A percentile compares a stretch with the other conserved stretches of the same genome.
These are phyloP conservation scores for Cyberlindnera lachancei DNA, from an alignment of 805 yeast species.

Conservation along the genomic window DNA sequence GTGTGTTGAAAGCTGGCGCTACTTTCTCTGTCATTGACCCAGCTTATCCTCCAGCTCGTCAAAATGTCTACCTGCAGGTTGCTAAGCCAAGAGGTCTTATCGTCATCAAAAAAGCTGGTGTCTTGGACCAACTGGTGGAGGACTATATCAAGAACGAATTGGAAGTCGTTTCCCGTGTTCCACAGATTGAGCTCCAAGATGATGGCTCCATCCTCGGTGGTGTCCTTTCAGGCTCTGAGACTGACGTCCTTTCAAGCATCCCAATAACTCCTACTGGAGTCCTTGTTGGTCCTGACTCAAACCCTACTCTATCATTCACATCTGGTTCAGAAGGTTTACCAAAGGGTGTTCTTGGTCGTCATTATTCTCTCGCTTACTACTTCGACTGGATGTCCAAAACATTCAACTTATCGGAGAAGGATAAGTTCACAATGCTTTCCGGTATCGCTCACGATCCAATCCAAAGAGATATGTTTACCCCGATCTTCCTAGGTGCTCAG, in stretches of 20 bases:
- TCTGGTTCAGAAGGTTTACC: conserved; percentile 98
- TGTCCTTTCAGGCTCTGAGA: conserved; percentile 20
- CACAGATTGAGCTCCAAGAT: conserved; percentile 68
- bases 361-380: conserved; percentile 91
- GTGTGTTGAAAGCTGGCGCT: conserved; percentile 97
- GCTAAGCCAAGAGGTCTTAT: conserved; percentile 91
- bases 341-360: conserved; percentile 97
- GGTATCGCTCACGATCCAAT: conserved; percentile 99
- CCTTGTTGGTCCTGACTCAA: conserved; percentile 93
- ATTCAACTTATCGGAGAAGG: conserved; percentile 69
- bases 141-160: conserved; percentile 70
- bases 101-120: conserved; percentile 87
- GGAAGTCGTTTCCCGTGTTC: conserved; percentile 63
- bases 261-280: conserved; percentile 70
- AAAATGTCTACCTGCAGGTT: conserved; percentile 84
- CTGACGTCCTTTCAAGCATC: conserved; percentile 48
- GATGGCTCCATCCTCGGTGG: conserved; percentile 72
- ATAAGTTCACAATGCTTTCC: conserved; percentile 92
- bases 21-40: conserved; percentile 98
- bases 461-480: conserved; percentile 98
- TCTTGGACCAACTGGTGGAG: conserved; percentile 66
- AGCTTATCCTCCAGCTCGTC: conserved; percentile 98
- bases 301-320: conserved; percentile 94
- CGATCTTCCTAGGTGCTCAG: conserved; percentile 91
- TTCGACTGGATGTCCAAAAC: conserved; percentile 97